Conservation (phyloP, 169 alveolate genomes). For the Plasmodium blacklocki region DNA sequence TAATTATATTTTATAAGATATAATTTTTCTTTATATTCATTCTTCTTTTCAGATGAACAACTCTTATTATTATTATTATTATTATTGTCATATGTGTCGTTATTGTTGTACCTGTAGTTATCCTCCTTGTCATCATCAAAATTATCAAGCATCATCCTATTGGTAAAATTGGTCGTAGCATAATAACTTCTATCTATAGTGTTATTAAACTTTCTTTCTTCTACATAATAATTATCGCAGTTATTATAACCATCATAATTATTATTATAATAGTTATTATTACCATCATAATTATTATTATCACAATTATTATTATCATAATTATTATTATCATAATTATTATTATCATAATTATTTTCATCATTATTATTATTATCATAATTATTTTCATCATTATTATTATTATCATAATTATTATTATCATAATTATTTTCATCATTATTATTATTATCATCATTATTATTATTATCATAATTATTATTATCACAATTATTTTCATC, state of each 20-base stretch:
- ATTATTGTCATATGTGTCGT: neutral
- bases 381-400: neutral
- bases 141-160: slow-evolving; percentile 40
- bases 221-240: neutral
- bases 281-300: slow-evolving; percentile 20
- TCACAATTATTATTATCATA: slow-evolving; percentile 11
- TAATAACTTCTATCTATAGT: slow-evolving; percentile 20
- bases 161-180: slow-evolving; percentile 37
- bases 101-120: neutral
- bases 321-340: neutral
- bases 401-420: slow-evolving; percentile 21
- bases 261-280: slow-evolving; percentile 9
- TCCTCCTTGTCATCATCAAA: slow-evolving; percentile 21
- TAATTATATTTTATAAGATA: slow-evolving; percentile 20
- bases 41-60: neutral
- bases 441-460: neutral
- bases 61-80: neutral
- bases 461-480: neutral
- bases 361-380: neutral
- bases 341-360: neutral
- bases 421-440: neutral
- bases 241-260: slow-evolving; percentile 9
- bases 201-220: neutral
- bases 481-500: neutral
- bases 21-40: neutral